Conservation (phyloP, 2,329 filamentous ascomycete species). For the Fusarium drepaniforme region DNA sequence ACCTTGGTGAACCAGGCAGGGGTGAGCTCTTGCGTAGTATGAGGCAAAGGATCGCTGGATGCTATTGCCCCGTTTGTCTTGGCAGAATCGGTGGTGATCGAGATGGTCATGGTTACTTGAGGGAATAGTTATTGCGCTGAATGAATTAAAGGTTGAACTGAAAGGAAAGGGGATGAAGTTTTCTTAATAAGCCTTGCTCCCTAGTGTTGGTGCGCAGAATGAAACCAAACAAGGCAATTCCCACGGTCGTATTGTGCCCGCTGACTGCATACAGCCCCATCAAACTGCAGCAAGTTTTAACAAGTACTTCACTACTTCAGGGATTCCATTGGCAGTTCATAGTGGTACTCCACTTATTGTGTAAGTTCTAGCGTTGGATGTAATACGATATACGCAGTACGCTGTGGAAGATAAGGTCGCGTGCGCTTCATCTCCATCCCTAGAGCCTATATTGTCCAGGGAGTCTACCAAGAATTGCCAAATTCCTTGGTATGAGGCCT, state of each 20-base stretch:
- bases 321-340: background rate
- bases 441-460: background rate
- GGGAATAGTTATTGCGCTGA: background rate
- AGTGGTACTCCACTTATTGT: background rate
- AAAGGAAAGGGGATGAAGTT: background rate
- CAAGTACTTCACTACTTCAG: background rate
- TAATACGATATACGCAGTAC: background rate
- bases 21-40: constrained; percentile 1
- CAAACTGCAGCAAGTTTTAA: background rate
- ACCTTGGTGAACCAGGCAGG: constrained; percentile 17
- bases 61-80: background rate
- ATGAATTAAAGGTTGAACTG: background rate
- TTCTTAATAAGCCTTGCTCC: background rate
- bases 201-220: background rate
- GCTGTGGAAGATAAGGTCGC: background rate
- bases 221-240: background rate
- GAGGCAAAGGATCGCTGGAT: background rate
- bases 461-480: background rate
- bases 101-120: background rate
- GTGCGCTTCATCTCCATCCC: background rate
- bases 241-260: background rate
- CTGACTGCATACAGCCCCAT: background rate
- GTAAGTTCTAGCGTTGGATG: background rate
- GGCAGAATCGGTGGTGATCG: background rate
- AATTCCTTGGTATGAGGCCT: background rate